Base-by-base conservation (phyloP, 2,329 filamentous ascomycete species). In the Ascomycota sp. region DNA sequence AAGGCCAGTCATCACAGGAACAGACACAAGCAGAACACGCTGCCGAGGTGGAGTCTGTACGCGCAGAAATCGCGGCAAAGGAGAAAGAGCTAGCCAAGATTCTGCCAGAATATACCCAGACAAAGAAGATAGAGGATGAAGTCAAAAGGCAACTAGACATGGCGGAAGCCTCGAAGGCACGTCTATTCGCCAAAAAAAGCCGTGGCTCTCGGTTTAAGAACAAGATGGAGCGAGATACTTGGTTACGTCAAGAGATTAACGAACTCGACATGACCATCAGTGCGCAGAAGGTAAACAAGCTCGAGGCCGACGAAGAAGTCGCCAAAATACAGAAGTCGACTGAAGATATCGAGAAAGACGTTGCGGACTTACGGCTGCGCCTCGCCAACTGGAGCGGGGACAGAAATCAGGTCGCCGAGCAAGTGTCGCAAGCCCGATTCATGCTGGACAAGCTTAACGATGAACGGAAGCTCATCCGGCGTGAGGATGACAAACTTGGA, bases 101-200 rank as follows among this genome's bases (percentile, higher is more conserved):
- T n/a, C 57, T 76, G 9, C 89, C 91, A 0, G 64, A 77, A 13
- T 92, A 81, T 49, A 76, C 73, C 35, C 61, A 69, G 38, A 73
- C 73, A 41, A 82, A 76, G 50, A 63, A 71, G 34, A 66, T 81
- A 38, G 89, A 93, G 49, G 64, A 66, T 11, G 65, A 69, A 11
- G 61, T 80, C 25, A 76, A 74, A 45, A 62, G 74, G 36, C 71
- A 77, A 38, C 63, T 95, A 9, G 76, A 83, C 32, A 64, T 77
- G 33, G 77, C 77, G 0, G 78, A 91, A 45, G 75, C 75, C 7
- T 66, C 69, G 6, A 68, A 80, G 30, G 72, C 78, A 41, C 74
- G 84, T 28, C 66, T 98, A 7, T 81, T 92, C 48, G 80, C 79
- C 33, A 98, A 98, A 53, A 86, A 98, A 55, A 82, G 77, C 30